Percentiles rank a stretch among this genome's conserved stretches.
Conservation (phyloP, 768 basidiomycete species). For the Tulasnella sp. region DNA sequence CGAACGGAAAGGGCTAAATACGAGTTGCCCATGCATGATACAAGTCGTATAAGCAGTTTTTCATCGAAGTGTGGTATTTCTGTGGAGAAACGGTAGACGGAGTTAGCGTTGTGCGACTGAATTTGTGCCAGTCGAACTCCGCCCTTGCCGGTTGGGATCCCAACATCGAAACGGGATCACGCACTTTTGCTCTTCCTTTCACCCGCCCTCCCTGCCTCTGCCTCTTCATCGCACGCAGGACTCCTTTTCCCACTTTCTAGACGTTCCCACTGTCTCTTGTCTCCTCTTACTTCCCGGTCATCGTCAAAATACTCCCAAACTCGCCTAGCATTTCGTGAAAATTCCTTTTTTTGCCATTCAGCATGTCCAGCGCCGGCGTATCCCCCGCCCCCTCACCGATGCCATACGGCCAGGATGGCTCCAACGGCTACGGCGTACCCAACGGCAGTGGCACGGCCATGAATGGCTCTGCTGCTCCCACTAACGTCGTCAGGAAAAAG, state of each 20-base stretch:
- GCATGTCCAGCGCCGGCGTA: conserved; percentile 8
- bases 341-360: neutral
- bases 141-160: no score
- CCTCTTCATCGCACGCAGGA: neutral
- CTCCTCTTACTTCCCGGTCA: neutral
- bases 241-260: neutral
- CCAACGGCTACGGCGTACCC: conserved; percentile 15
- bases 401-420: neutral
- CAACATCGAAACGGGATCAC: neutral
- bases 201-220: neutral
- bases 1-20: no score
- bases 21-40: no score
- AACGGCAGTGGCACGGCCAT: neutral
- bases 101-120: no score
- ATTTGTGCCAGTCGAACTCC: no score
- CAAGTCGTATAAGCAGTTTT: no score
- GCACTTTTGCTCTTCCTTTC: neutral
- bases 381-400: conserved; percentile 9
- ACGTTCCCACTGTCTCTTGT: neutral
- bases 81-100: no score
- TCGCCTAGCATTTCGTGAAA: neutral
- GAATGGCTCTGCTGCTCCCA: conserved; percentile 21
- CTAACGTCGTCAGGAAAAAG: conserved; percentile 73
- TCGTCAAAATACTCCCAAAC: neutral
- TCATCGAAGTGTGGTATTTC: no score